Percentiles rank a stretch among this genome's conserved stretches.
Conservation (phyloP, 495 filamentous ascomycete genomes). For the Penicillium lividum region DNA sequence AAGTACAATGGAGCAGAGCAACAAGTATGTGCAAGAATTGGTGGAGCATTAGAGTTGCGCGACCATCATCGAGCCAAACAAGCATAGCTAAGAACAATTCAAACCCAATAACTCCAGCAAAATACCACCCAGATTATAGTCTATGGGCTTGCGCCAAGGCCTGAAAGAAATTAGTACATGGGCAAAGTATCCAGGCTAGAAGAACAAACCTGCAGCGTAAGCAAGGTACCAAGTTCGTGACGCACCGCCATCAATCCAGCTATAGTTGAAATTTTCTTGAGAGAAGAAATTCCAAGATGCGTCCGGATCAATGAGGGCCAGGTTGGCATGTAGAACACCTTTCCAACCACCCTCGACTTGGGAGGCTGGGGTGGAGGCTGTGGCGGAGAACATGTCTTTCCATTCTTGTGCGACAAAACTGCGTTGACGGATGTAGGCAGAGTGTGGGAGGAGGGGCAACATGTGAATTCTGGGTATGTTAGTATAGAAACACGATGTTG, state of each 20-base stretch:
- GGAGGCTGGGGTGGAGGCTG: conserved; percentile 52
- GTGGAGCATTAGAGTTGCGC: not conserved
- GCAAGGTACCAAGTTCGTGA: conserved; percentile 88
- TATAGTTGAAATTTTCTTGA: conserved; percentile 61
- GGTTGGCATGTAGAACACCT: conserved; percentile 80
- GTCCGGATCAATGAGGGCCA: conserved; percentile 72
- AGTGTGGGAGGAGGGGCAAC: conserved; percentile 79
- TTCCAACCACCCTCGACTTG: conserved; percentile 74
- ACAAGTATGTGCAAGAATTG: conserved; percentile 1
- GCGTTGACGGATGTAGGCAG: conserved; percentile 63
- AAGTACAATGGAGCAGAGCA: not conserved
- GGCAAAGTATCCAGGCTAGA: no score
- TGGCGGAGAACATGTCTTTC: conserved; percentile 67
- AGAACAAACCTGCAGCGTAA: conserved; percentile 64
- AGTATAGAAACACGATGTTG: not conserved
- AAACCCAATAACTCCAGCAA: not conserved
- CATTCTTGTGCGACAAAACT: conserved; percentile 84
- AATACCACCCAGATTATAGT: not conserved
- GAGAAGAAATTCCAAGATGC: conserved; percentile 75
- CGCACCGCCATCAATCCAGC: conserved; percentile 82
- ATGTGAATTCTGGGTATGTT: conserved; percentile 74
- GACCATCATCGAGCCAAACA: not conserved
- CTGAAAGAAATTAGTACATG: not conserved
- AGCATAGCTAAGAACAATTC: not conserved
- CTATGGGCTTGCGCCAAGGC: conserved; percentile 3